Conservation (phyloP, 257 asterid species). For the Prunella vulgaris region DNA sequence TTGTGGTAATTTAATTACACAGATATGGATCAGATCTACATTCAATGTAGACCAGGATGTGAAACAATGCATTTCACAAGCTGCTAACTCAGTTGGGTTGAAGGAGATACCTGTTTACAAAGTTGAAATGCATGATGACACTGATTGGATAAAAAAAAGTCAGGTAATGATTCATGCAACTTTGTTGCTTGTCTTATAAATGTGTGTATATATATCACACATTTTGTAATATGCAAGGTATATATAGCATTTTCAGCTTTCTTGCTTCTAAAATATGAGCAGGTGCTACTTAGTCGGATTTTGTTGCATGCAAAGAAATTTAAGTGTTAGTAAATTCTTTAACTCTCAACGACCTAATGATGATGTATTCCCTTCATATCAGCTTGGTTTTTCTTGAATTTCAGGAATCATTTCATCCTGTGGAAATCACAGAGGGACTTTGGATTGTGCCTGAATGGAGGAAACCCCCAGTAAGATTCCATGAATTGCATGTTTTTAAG, state of each 20-base stretch:
- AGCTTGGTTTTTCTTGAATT: neutral
- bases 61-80: conserved; percentile 64
- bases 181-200: neutral
- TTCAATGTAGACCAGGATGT: conserved; percentile 65
- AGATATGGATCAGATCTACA: conserved; percentile 66
- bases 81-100: conserved; percentile 82
- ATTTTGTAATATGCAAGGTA: neutral
- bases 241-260: neutral
- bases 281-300: neutral
- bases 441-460: conserved; percentile 98
- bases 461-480: conserved; percentile 66
- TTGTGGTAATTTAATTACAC: conserved; percentile 10
- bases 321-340: too few relatives aligned
- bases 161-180: conserved; percentile 40
- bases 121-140: conserved; percentile 61
- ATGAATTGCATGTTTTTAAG: conserved; percentile 4
- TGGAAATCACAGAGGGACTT: conserved; percentile 66
- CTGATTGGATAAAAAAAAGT: conserved; percentile 69
- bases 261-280: neutral
- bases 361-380: neutral
- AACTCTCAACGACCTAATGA: neutral
- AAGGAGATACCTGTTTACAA: conserved; percentile 53
- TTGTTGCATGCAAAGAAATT: neutral
- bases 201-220: too few relatives aligned
- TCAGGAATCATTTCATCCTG: conserved; percentile 85